phyloP scores from a whole-genome alignment of 2,329 filamentous ascomycete genomes.

The Rhynchosporium graminicola region DNA sequence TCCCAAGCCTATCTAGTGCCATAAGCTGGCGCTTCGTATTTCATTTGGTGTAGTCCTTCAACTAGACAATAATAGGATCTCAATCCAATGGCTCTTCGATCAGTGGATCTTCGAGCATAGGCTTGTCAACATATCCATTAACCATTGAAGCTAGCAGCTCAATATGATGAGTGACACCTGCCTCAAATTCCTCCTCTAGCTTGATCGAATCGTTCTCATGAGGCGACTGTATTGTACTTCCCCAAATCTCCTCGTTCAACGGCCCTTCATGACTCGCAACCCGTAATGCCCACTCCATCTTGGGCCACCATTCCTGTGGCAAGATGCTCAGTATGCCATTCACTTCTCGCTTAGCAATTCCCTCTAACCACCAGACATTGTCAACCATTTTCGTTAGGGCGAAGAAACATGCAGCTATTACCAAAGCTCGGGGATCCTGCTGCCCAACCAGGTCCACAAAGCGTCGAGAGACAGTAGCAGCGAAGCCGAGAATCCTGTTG shows the following conservation, averaged over 20 bases:
- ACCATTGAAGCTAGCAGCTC: constrained; percentile 35
- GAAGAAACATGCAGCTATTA: constrained; percentile 39
- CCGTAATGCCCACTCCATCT: constrained; percentile 39
- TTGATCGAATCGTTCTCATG: constrained; percentile 3
- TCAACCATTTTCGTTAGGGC: constrained; percentile 37
- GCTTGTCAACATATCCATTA: constrained; percentile 17
- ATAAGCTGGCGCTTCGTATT: not conserved
- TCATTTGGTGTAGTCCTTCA: not conserved
- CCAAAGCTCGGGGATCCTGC: constrained; percentile 47
- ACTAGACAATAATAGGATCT: not conserved
- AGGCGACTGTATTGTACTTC: constrained; percentile 15
- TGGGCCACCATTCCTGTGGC: constrained; percentile 37
- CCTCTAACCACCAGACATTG: constrained; percentile 65
- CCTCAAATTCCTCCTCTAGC: constrained; percentile 19
- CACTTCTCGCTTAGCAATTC: constrained; percentile 65
- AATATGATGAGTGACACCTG: constrained; percentile 32
- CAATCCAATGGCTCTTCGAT: constrained; percentile 24
- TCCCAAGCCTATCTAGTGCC: not conserved
- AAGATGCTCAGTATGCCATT: constrained; percentile 48
- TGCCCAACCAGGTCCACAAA: constrained; percentile 61
- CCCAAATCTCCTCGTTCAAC: constrained; percentile 38
- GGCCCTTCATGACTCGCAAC: constrained; percentile 37
- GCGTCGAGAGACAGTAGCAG: constrained; percentile 62
- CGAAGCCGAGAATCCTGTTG: constrained; percentile 61
- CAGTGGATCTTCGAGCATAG: constrained; percentile 11